Conservation (phyloP, 2,329 filamentous ascomycete genomes). For the Fusarium chuoi region DNA sequence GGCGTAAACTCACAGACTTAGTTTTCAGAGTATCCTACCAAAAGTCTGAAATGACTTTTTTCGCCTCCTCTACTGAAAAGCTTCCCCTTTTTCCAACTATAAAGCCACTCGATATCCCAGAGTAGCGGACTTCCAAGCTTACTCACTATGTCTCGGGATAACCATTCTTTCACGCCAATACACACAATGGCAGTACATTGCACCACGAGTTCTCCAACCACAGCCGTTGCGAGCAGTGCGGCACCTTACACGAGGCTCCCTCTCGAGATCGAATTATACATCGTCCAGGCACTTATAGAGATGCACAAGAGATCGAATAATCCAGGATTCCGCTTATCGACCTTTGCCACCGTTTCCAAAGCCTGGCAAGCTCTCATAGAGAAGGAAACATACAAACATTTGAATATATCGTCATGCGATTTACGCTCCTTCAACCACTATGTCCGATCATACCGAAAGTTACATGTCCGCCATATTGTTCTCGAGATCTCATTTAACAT, state of each 20-base stretch:
- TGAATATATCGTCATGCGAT: not conserved
- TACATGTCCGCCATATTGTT: conserved; percentile 9
- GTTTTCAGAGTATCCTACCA: too few relatives aligned
- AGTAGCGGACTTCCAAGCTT: too few relatives aligned
- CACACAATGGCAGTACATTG: not conserved
- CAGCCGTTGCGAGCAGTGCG: not conserved
- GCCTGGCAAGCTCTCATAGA: conserved; percentile 9
- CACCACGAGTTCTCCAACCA: not conserved
- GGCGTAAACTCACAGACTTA: too few relatives aligned
- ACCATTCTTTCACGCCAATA: not conserved
- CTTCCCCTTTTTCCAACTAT: not conserved
- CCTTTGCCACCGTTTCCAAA: conserved; percentile 14
- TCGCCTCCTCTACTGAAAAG: not conserved
- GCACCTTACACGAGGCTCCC: too few relatives aligned
- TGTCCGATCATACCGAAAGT: not conserved
- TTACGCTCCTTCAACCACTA: not conserved
- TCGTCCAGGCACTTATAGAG: not conserved
- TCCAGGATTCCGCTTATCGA: not conserved
- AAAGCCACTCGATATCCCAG: not conserved
- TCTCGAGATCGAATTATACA: not conserved
- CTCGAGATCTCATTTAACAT: not conserved
- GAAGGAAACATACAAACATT: not conserved
- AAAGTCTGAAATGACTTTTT: not conserved
- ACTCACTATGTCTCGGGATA: fast-evolving
- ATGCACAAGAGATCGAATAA: too few relatives aligned